Evolutionary conservation across 805 yeast genomes (phyloP).

Genomic region (Yarrowia divulgata): DNA sequence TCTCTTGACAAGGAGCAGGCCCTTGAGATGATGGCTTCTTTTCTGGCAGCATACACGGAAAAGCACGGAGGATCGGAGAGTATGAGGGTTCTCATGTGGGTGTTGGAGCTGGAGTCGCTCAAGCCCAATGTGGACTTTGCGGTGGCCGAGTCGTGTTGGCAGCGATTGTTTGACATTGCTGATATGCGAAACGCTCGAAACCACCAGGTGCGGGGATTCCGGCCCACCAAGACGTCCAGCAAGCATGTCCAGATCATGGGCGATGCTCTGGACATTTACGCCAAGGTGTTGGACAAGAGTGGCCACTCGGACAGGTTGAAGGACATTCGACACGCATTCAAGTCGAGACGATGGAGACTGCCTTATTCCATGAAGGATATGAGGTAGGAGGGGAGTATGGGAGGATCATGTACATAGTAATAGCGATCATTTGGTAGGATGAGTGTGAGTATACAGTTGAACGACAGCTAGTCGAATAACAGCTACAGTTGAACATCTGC

Average conservation of each 20-base stretch:
- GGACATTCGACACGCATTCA: neutral
- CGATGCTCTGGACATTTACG: constrained; percentile 19
- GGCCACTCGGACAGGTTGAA: neutral
- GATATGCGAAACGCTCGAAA: neutral
- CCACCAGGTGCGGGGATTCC: neutral
- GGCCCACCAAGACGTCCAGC: constrained; percentile 7
- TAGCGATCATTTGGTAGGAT: too few relatives aligned
- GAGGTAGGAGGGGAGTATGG: neutral
- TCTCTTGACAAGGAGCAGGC: neutral
- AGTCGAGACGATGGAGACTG: constrained; percentile 13
- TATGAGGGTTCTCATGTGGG: constrained; percentile 23
- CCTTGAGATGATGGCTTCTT: neutral
- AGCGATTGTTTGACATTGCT: constrained; percentile 1
- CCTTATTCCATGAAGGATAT: constrained; percentile 5
- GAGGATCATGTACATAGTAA: constrained; percentile 13
- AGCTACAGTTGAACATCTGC: too few relatives aligned
- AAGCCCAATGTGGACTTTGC: neutral
- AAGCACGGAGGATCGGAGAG: constrained; percentile 32
- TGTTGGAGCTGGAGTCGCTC: constrained; percentile 5
- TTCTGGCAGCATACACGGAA: constrained; percentile 11
- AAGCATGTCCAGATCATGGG: constrained; percentile 22
- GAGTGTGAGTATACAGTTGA: too few relatives aligned
- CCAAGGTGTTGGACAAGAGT: neutral
- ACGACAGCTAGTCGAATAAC: too few relatives aligned
- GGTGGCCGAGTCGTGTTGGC: constrained; percentile 6